phyloP scores from a whole-genome alignment of 2,329 filamentous ascomycete species.

The Pseudogymnoascus sp. region DNA sequence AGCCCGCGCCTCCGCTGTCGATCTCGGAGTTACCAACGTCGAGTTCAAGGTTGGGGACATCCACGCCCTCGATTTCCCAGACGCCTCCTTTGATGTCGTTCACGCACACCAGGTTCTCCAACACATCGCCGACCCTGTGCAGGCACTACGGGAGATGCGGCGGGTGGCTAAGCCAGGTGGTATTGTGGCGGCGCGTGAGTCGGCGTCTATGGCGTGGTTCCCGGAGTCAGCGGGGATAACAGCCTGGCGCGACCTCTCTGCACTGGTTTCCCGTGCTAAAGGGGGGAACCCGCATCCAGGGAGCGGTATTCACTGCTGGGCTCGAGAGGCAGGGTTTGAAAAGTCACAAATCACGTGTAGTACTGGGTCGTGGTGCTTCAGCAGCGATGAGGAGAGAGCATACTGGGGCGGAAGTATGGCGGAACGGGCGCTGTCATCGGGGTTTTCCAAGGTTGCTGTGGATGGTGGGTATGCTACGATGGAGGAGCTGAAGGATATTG shows the following conservation, averaged over 20 bases:
- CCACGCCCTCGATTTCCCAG: conserved; percentile 31
- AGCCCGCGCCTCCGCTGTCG: conserved; percentile 15
- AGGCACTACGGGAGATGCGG: conserved; percentile 45
- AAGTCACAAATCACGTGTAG: conserved; percentile 10
- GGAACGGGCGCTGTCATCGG: conserved; percentile 24
- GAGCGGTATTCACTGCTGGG: conserved; percentile 13
- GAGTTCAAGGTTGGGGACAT: conserved; percentile 20
- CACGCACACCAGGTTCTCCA: conserved; percentile 51
- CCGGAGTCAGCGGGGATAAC: conserved; percentile 15
- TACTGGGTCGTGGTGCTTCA: conserved; percentile 15
- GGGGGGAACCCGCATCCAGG: conserved; percentile 15
- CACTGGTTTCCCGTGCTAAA: conserved; percentile 11
- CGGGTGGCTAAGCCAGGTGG: conserved; percentile 46
- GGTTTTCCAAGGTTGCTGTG: conserved; percentile 26
- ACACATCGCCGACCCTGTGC: conserved; percentile 45
- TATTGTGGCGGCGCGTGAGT: conserved; percentile 40
- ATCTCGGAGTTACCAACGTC: conserved; percentile 17
- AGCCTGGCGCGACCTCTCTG: conserved; percentile 12
- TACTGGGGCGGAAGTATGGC: conserved; percentile 16
- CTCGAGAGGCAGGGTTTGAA: conserved; percentile 15
- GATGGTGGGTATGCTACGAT: conserved; percentile 27
- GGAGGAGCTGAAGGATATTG: conserved; percentile 29
- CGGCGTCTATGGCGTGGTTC: conserved; percentile 14
- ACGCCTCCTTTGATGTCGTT: conserved; percentile 51
- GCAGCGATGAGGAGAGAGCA: conserved; percentile 8